phyloP scores from a whole-genome alignment of 1,139 yeast species.

The Eremothecium sinecaudum region DNA sequence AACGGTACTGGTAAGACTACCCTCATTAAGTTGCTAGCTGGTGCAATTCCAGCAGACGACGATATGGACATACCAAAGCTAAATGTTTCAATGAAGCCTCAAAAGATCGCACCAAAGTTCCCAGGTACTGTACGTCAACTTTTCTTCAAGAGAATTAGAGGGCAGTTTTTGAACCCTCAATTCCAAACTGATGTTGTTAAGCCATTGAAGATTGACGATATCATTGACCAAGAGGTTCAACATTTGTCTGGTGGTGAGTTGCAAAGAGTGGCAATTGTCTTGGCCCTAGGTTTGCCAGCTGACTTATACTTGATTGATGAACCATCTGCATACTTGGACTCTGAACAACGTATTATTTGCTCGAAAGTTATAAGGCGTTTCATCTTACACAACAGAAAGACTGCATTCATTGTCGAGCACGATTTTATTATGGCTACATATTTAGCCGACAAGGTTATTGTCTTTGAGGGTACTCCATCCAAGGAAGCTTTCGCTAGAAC shows the following conservation, averaged over 20 bases:
- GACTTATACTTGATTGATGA: conserved; percentile 95
- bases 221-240: conserved; percentile 95
- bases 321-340: conserved; percentile 96
- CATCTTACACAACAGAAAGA: conserved; percentile 90
- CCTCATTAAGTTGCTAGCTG: conserved; percentile 88
- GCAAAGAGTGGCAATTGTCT: conserved; percentile 96
- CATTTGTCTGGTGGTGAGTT: conserved; percentile 98
- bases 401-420: conserved; percentile 98
- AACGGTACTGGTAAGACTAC: conserved; percentile 99
- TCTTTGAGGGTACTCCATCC: conserved; percentile 92
- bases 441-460: conserved; percentile 96
- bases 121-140: conserved; percentile 97
- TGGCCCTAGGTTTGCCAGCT: conserved; percentile 89
- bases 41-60: conserved; percentile 78
- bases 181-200: conserved; percentile 97
- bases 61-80: conserved; percentile 73
- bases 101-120: conserved; percentile 96
- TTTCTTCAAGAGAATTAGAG: conserved; percentile 91
- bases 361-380: conserved; percentile 96
- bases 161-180: conserved; percentile 89
- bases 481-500: conserved; percentile 69
- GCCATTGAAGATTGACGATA: conserved; percentile 87
- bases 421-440: conserved; percentile 99
- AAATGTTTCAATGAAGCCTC: conserved; percentile 96
- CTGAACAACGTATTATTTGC: conserved; percentile 98